These are phyloP conservation scores for Trichoderma oligosporum DNA, from an alignment of 2,329 filamentous ascomycete genomes.

Conservation along the genomic window DNA sequence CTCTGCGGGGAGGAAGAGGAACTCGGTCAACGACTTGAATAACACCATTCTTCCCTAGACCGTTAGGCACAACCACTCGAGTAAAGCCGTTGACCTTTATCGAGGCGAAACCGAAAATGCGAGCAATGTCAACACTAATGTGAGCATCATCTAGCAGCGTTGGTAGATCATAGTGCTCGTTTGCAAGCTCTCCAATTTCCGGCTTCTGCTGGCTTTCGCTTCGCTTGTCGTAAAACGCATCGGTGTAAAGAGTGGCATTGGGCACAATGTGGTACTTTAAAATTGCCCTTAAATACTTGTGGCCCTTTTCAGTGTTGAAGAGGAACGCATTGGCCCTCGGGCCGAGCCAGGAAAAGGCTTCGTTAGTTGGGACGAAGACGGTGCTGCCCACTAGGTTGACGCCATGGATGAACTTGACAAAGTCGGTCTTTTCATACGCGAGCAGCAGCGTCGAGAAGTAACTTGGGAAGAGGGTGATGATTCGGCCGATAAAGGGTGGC, in stretches of 20 bases:
- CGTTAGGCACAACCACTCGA: constrained; percentile 64
- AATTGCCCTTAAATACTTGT: constrained; percentile 72
- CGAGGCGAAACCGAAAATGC: constrained; percentile 62
- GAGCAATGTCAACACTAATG: constrained; percentile 67
- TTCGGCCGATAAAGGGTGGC: constrained; percentile 57
- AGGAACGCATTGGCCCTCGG: constrained; percentile 74
- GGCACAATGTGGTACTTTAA: constrained; percentile 75
- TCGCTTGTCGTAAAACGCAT: constrained; percentile 64
- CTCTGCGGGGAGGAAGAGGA: constrained; percentile 65
- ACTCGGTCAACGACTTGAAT: constrained; percentile 72
- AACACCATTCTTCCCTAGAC: constrained; percentile 72
- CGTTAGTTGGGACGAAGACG: constrained; percentile 76
- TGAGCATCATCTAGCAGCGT: constrained; percentile 65
- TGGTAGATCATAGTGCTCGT: constrained; percentile 63
- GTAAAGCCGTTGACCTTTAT: constrained; percentile 74
- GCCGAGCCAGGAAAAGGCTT: constrained; percentile 73
- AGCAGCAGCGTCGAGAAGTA: constrained; percentile 77
- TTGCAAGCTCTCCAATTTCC: constrained; percentile 23
- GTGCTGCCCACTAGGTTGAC: constrained; percentile 61
- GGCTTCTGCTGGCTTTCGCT: constrained; percentile 29
- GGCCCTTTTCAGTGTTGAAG: constrained; percentile 69
- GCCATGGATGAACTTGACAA: constrained; percentile 58
- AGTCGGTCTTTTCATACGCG: constrained; percentile 69
- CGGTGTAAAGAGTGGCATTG: constrained; percentile 75
- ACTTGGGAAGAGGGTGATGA: constrained; percentile 62